Evolutionary conservation across 495 filamentous ascomycete genomes (phyloP), one percentile per base, ranked within the genome.

Genomic region (Thermothielavioides terrestris): DNA sequence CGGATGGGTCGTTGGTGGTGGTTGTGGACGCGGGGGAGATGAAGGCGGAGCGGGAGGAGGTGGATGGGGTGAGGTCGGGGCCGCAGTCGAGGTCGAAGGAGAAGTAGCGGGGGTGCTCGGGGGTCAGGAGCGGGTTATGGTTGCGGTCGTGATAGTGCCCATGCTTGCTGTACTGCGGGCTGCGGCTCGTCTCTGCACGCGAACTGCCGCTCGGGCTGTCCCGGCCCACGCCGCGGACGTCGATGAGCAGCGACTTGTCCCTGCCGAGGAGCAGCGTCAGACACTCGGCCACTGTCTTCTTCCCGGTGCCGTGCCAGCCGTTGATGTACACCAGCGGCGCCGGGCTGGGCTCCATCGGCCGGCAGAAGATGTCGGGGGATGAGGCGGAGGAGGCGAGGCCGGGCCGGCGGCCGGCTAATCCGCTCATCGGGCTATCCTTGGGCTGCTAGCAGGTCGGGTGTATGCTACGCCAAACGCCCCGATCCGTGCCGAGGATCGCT

Each of bases 291-390:
- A 61, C 56, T 3, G 60, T 54, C 28, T 58, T 42, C 52, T 65
- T 63, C 23, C 62, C 62, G 17, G 60, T 58, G 42, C 59, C 62
- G 4, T 49, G 55, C 53, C 48, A 49, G 36, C 62, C 62, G 43
- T 65, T 65, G 50, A 65, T 63, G 37, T 48, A 56, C 6, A 65
- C 46, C 18, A 65, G 48, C 26, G 62, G 62, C 6, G 51, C 55
- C 0, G 62, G 60, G 31, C 32, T 39, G 1, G 55, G 56, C 23
- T 46, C 48, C 46, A 56, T 55, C 7, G 51, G 55, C 20, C 58
- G 55, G 15, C 44, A 32, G 20, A 58, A 55, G 27, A 58, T 28
- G 21, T 47, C 23, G 5, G 38, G 40, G 6, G 47, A 34, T 2
- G 46, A 51, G 34, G 26, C 12, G 4, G 26, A 43, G 22, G 27